Base-by-base conservation (phyloP, 1,284 basidiomycete genomes). In the Malassezia furfur region DNA sequence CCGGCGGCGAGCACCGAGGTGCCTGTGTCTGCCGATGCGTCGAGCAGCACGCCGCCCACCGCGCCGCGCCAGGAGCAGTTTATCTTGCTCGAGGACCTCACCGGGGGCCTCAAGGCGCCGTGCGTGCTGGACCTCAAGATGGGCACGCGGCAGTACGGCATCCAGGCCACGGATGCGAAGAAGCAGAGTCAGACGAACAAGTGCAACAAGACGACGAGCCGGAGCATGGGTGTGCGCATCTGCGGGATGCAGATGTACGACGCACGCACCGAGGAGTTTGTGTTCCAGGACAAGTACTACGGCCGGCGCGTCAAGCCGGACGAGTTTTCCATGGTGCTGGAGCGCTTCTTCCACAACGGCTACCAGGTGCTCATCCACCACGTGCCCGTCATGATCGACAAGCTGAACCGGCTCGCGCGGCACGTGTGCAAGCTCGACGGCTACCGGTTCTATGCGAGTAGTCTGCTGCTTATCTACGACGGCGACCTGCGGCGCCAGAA, bases 71-170 rank as follows among this genome's bases (percentile, higher is more conserved):
- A 94, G 76, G 91, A 96, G 75, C 86, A 96, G 72, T 99, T 98
- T 76, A 91, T 99, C 65, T 81, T 98, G 61, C 93, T 99, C 88
- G 93, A 99, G 76, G 94, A 99, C 72, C 79, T 99, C 41, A 99
- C 93, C 1, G 94, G 94, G 19, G 80, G 87, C n/a, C 77, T 96
- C 65, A 91, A 87, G 75, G 84, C 83, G 50, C 89, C 94, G 3
- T 99, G 93, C 72, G 94, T 99, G 39, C 82, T 98, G 63, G 93
- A 99, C 76, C 79, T 98, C 67, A 99, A 98, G 80, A 98, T 98
- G 93, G 93, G 93, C 12, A 96, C 91, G 32, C 81, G 93, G 39
- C 93, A 99, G 78, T 96, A 98, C 76, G 94, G 94, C 14, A 87
- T 94, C 77, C 89, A 96, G 68, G 93, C 93, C 21, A 88, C 87